These are phyloP conservation scores for Phellinidium pouzarii DNA, from an alignment of 1,284 basidiomycete species.

Conservation along the genomic window DNA sequence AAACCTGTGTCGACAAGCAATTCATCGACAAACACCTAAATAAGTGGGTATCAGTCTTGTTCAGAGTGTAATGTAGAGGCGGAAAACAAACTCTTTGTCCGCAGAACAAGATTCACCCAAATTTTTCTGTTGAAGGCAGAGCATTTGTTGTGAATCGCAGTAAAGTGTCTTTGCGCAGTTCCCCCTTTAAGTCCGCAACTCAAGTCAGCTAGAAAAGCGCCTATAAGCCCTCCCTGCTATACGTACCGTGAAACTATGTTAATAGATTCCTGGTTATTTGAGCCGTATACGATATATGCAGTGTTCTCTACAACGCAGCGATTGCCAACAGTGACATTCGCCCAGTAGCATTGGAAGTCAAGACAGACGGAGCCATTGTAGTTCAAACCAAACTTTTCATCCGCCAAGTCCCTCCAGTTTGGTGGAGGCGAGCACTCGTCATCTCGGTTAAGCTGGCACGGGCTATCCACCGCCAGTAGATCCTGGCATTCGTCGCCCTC, in stretches of 20 bases:
- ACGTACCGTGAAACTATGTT: constrained; percentile 74
- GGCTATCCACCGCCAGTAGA: constrained; percentile 52
- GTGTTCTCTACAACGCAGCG: constrained; percentile 74
- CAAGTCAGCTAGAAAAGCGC: background rate
- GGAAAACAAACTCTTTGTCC: constrained; percentile 67
- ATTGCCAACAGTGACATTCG: constrained; percentile 61
- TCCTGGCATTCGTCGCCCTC: constrained; percentile 68
- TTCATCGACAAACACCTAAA: constrained; percentile 71
- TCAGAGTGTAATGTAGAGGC: background rate
- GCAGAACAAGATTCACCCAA: constrained; percentile 57
- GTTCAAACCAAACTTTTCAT: constrained; percentile 58
- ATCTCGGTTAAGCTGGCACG: constrained; percentile 84
- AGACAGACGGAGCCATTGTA: constrained; percentile 79
- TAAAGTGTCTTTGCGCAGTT: constrained; percentile 64
- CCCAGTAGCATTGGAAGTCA: constrained; percentile 54
- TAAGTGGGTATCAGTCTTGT: constrained; percentile 11
- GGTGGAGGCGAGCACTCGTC: constrained; percentile 70
- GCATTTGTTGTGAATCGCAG: constrained; percentile 56
- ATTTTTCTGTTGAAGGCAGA: constrained; percentile 56
- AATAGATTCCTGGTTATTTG: constrained; percentile 48
- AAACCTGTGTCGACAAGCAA: constrained; percentile 55
- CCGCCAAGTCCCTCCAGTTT: constrained; percentile 57
- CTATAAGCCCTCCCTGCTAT: background rate
- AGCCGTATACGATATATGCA: constrained; percentile 62
- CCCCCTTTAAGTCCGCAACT: constrained; percentile 38